These are phyloP conservation scores for Domatiomyces globalis DNA, from an alignment of 2,329 filamentous ascomycete genomes.

Conservation along the genomic window DNA sequence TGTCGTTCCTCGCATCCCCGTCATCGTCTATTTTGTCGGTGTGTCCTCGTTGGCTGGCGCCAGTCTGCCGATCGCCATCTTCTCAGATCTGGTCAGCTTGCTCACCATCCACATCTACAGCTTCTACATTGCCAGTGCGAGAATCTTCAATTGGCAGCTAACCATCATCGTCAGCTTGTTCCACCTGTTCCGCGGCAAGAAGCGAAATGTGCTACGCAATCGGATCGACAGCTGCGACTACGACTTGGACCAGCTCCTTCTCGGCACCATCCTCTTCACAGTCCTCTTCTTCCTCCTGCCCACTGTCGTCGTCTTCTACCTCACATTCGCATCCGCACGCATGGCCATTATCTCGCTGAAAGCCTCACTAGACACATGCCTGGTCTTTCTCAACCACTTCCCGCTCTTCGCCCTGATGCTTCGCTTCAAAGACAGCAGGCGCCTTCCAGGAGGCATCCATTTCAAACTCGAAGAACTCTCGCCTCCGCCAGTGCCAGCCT, in stretches of 20 bases:
- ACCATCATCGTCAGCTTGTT: slow-evolving; percentile 96
- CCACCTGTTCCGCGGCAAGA: slow-evolving; percentile 94
- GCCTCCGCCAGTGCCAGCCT: not conserved
- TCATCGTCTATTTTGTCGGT: slow-evolving; percentile 81
- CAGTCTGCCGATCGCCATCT: slow-evolving; percentile 90
- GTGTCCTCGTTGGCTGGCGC: slow-evolving; percentile 91
- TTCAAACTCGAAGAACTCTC: slow-evolving; percentile 9
- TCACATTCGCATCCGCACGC: slow-evolving; percentile 84
- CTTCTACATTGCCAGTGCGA: slow-evolving; percentile 90
- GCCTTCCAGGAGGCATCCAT: slow-evolving; percentile 56
- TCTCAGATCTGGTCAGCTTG: slow-evolving; percentile 82
- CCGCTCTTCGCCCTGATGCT: slow-evolving; percentile 95
- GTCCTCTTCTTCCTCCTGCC: slow-evolving; percentile 87
- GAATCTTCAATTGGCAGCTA: slow-evolving; percentile 97
- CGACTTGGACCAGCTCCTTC: slow-evolving; percentile 86
- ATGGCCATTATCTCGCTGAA: slow-evolving; percentile 94
- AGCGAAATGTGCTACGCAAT: slow-evolving; percentile 90
- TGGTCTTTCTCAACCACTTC: slow-evolving; percentile 94
- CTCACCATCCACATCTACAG: slow-evolving; percentile 94
- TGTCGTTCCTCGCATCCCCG: slow-evolving; percentile 68
- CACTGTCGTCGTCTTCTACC: slow-evolving; percentile 89
- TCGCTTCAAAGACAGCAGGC: slow-evolving; percentile 76
- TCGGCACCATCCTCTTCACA: slow-evolving; percentile 93
- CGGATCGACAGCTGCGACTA: slow-evolving; percentile 99
- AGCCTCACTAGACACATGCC: slow-evolving; percentile 73